Conservation (phyloP, 768 basidiomycete genomes). For the Lentinula boryana region DNA sequence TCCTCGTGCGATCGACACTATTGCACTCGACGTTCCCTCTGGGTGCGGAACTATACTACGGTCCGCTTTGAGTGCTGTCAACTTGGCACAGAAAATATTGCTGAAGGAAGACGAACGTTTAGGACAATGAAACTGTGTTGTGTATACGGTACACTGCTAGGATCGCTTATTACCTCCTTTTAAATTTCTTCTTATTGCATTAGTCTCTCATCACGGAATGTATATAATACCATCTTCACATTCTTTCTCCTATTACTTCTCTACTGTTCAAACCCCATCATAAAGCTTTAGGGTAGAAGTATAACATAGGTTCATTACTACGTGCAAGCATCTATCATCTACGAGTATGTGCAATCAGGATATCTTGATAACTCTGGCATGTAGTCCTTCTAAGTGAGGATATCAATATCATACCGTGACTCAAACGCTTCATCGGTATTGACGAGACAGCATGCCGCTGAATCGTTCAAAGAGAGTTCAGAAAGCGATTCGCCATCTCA, state of each 20-base stretch:
- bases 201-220: neutral
- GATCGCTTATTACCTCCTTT: no score
- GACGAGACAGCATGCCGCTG: neutral
- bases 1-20: neutral
- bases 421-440: neutral
- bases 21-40: neutral
- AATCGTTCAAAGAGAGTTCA: slow-evolving; percentile 32
- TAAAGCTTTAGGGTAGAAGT: no score
- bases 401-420: neutral
- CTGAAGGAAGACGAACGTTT: neutral
- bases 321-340: neutral
- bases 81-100: neutral
- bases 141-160: no score
- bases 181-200: no score
- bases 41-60: neutral
- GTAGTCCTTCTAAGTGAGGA: neutral
- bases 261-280: no score
- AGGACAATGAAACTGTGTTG: neutral
- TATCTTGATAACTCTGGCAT: neutral
- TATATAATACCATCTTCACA: neutral
- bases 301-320: neutral
- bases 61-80: neutral
- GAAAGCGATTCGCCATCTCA: slow-evolving; percentile 79
- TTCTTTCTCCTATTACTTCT: neutral
- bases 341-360: neutral